Evolutionary conservation across 805 yeast genomes (phyloP).

Genomic region (Teunomyces gatunensis): DNA sequence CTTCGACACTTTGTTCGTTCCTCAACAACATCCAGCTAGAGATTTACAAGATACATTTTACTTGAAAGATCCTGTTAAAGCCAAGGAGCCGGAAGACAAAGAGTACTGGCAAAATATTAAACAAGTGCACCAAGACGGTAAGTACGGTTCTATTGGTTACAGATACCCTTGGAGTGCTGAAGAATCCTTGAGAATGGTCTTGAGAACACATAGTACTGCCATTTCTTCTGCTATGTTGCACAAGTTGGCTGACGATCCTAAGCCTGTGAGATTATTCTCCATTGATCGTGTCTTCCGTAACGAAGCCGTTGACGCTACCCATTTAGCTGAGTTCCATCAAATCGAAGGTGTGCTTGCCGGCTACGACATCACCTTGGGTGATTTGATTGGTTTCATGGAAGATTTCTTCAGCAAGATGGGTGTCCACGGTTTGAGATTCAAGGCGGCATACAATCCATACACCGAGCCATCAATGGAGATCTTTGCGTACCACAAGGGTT

Average conservation of each 20-base stretch:
- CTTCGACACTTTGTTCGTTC: constrained; percentile 93
- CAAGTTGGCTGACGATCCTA: constrained; percentile 81
- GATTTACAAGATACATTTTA: constrained; percentile 98
- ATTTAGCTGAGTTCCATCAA: constrained; percentile 98
- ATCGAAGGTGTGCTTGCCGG: constrained; percentile 99
- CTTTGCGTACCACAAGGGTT: constrained; percentile 92
- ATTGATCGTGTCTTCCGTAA: constrained; percentile 98
- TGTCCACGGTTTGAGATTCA: constrained; percentile 90
- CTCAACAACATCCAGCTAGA: constrained; percentile 99
- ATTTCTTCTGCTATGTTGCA: constrained; percentile 87
- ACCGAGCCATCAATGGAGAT: constrained; percentile 99
- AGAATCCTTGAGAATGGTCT: constrained; percentile 86
- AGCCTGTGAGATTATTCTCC: constrained; percentile 87
- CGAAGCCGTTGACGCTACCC: constrained; percentile 99
- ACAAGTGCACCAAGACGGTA: constrained; percentile 85
- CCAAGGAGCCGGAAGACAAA: constrained; percentile 80
- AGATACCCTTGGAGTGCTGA: constrained; percentile 95
- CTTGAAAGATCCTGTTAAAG: constrained; percentile 84
- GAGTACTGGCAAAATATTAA: constrained; percentile 74
- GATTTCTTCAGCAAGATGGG: constrained; percentile 97
- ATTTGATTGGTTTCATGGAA: constrained; percentile 97
- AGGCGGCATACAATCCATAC: constrained; percentile 98
- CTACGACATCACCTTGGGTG: constrained; percentile 90
- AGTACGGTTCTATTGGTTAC: constrained; percentile 94
- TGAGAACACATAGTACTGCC: constrained; percentile 98